Percentiles rank a stretch among this genome's conserved stretches.
These are phyloP conservation scores for Cutaneotrichosporon sp. DNA, from an alignment of 1,284 basidiomycete genomes.

Conservation along the genomic window DNA sequence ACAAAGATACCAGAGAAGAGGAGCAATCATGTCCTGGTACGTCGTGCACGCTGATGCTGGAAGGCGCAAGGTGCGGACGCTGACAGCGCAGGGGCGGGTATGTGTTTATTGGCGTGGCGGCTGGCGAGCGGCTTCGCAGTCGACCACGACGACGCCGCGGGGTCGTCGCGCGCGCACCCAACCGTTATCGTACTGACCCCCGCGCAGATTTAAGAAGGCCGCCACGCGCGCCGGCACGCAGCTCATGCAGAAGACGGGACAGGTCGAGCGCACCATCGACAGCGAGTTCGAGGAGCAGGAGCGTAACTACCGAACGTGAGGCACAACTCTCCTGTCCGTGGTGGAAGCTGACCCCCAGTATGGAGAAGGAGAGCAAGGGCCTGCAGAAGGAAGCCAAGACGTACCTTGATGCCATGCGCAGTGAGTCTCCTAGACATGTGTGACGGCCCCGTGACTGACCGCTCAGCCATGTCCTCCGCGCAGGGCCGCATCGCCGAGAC, in stretches of 20 bases:
- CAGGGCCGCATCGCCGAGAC: slow-evolving; percentile 94
- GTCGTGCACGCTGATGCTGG: neutral
- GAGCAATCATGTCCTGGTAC: slow-evolving; percentile 9
- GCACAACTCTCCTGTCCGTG: too few species aligned
- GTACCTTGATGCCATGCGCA: slow-evolving; percentile 89
- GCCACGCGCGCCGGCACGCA: slow-evolving; percentile 89
- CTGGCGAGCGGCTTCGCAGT: too few species aligned
- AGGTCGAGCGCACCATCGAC: slow-evolving; percentile 93
- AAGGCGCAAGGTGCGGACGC: neutral
- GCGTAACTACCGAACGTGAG: slow-evolving; percentile 79
- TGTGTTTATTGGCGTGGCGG: neutral
- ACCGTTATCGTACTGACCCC: too few species aligned
- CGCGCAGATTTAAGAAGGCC: slow-evolving; percentile 86
- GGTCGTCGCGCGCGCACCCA: too few species aligned
- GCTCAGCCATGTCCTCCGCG: slow-evolving; percentile 77
- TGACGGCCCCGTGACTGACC: neutral
- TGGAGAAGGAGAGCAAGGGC: slow-evolving; percentile 85
- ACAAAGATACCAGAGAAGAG: neutral
- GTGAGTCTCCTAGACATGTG: slow-evolving; percentile 51
- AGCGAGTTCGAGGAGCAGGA: slow-evolving; percentile 90
- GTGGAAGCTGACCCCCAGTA: slow-evolving; percentile 52
- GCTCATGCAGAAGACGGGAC: slow-evolving; percentile 92
- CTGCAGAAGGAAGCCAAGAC: slow-evolving; percentile 94
- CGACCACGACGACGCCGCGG: too few species aligned
- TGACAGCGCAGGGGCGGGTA: slow-evolving; percentile 11